These are phyloP conservation scores for Penicillium taxi DNA, from an alignment of 495 filamentous ascomycete genomes.

Conservation along the genomic window DNA sequence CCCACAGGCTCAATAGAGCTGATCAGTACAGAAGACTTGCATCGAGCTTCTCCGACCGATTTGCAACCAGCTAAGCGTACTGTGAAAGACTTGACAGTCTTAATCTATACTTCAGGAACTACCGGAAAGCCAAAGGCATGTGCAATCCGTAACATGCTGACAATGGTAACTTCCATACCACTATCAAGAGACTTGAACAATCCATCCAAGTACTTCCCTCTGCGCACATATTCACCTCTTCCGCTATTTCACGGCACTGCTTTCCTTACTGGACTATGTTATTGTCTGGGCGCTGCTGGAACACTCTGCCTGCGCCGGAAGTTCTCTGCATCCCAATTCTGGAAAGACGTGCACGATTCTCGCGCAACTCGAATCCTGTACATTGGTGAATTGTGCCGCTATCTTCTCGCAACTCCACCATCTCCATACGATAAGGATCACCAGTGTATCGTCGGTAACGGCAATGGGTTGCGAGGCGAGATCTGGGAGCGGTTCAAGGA, in stretches of 20 bases:
- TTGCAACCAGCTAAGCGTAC: conserved; percentile 29
- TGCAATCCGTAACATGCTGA: conserved; percentile 56
- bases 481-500: conserved; percentile 83
- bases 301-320: conserved; percentile 51
- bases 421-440: conserved; percentile 68
- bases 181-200: conserved; percentile 29
- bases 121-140: conserved; percentile 90
- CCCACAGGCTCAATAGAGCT: conserved; percentile 49
- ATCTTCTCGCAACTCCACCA: conserved; percentile 70
- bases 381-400: conserved; percentile 88
- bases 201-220: conserved; percentile 39
- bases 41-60: conserved; percentile 29
- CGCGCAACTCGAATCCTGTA: conserved; percentile 81
- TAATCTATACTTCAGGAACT: conserved; percentile 84
- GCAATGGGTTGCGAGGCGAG: conserved; percentile 86
- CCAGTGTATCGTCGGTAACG: conserved; percentile 65
- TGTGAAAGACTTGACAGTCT: conserved; percentile 49
- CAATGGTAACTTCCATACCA: conserved; percentile 37
- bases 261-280: conserved; percentile 54
- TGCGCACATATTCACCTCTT: conserved; percentile 82
- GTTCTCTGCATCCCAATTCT: conserved; percentile 83
- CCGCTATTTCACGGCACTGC: conserved; percentile 86
- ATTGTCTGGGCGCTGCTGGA: conserved; percentile 32
- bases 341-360: conserved; percentile 71
- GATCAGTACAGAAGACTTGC: conserved; percentile 36